These are phyloP conservation scores for Melastoma malabathricum DNA, from an alignment of 345 rosid genomes.

Conservation along the genomic window DNA sequence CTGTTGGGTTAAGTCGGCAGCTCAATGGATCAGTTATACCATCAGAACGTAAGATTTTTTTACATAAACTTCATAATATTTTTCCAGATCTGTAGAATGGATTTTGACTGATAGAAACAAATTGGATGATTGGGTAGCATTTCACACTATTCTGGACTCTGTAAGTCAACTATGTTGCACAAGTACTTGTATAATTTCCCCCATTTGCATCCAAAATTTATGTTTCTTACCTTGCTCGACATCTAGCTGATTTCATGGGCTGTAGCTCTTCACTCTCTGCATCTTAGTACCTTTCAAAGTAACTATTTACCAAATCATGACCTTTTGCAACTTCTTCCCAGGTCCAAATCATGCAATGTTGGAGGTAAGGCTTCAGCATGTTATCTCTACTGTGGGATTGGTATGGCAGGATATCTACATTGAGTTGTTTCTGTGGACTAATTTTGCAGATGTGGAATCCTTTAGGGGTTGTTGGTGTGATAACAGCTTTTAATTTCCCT, in stretches of 20 bases:
- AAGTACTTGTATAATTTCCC: too few relatives aligned
- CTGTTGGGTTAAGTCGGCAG: slow-evolving; percentile 91
- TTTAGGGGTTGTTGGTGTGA: slow-evolving; percentile 90
- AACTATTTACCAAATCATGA: slow-evolving; percentile 7
- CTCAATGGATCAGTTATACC: slow-evolving; percentile 88
- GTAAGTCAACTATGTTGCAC: too few relatives aligned
- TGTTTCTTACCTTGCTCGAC: too few relatives aligned
- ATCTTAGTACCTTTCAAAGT: not conserved
- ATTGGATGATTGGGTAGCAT: too few relatives aligned
- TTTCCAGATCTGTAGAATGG: not conserved
- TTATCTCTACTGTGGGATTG: slow-evolving; percentile 4
- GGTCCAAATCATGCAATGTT: slow-evolving; percentile 95
- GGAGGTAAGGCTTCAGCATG: slow-evolving; percentile 43
- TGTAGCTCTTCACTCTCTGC: not conserved
- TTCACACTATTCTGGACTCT: too few relatives aligned
- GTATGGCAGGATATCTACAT: not conserved
- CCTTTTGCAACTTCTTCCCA: slow-evolving; percentile 22
- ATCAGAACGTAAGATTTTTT: slow-evolving; percentile 76
- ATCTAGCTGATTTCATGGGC: too few relatives aligned
- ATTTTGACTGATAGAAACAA: not conserved
- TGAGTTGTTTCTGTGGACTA: slow-evolving; percentile 10
- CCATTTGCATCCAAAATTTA: too few relatives aligned
- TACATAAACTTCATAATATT: not conserved
- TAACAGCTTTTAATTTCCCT: slow-evolving; percentile 94
- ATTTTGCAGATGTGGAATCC: slow-evolving; percentile 88